phyloP scores from a whole-genome alignment of 1,139 yeast species.

The Magnusiomyces paraingens region DNA sequence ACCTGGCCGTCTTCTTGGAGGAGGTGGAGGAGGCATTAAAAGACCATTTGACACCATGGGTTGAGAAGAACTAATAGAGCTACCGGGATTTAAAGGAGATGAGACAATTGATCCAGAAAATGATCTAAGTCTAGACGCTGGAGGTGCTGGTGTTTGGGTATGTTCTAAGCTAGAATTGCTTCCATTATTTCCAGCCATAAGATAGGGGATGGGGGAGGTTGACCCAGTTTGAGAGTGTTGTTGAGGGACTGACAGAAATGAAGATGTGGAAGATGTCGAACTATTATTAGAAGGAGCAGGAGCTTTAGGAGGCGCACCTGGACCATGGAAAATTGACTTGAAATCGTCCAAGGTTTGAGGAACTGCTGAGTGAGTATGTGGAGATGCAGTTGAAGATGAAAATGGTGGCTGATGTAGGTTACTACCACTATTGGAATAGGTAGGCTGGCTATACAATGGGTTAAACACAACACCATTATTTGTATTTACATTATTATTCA shows the following conservation, averaged over 20 bases:
- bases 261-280: background rate
- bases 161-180: background rate
- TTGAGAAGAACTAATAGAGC: background rate
- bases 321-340: constrained; percentile 5
- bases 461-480: background rate
- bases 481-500: background rate
- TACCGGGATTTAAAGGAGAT: background rate
- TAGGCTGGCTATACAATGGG: no score
- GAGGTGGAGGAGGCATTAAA: constrained; percentile 10
- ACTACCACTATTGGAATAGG: no score
- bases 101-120: background rate
- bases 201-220: background rate
- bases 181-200: background rate
- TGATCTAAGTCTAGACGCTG: background rate
- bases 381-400: background rate
- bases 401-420: background rate
- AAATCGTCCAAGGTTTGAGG: constrained; percentile 3
- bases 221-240: background rate
- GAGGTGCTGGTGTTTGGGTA: background rate
- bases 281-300: background rate
- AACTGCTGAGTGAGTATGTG: background rate
- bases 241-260: background rate
- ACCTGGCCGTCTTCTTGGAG: constrained; percentile 5
- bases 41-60: constrained; percentile 5
- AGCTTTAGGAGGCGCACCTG: background rate